Conservation (phyloP, 805 yeast genomes). For the Pichia manshurica region DNA sequence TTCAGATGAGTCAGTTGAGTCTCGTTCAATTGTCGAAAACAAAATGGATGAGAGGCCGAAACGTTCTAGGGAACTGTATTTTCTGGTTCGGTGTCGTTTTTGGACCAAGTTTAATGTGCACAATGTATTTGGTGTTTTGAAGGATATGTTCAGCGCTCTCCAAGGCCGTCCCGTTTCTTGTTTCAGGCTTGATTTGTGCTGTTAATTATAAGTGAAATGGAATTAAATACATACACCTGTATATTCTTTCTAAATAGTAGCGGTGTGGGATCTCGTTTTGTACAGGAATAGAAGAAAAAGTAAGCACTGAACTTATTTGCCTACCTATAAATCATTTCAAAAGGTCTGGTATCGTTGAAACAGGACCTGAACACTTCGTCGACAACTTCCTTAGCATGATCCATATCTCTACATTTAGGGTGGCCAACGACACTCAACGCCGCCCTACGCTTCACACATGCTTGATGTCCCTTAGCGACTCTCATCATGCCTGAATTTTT, state of each 20-base stretch:
- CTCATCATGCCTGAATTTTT: conserved; percentile 27
- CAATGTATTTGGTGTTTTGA: conserved; percentile 73
- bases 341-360: conserved; percentile 92
- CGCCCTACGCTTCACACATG: conserved; percentile 87
- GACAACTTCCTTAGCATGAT: conserved; percentile 74
- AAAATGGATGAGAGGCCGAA: conserved; percentile 47
- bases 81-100: conserved; percentile 91
- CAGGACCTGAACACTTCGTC: conserved; percentile 89
- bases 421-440: conserved; percentile 76
- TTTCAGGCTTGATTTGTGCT: too few relatives aligned
- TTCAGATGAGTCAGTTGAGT: conserved; percentile 89
- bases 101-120: conserved; percentile 86
- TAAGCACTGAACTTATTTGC: too few relatives aligned
- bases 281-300: too few relatives aligned
- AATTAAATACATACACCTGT: too few relatives aligned
- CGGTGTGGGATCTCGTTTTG: too few relatives aligned
- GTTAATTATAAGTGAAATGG: too few relatives aligned
- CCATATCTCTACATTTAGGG: conserved; percentile 69
- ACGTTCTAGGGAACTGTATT: conserved; percentile 66
- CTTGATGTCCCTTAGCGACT: conserved; percentile 71
- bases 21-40: conserved; percentile 60
- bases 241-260: too few relatives aligned
- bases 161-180: too few relatives aligned
- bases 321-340: conserved; percentile 80
- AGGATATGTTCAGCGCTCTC: too few relatives aligned